phyloP scores from a whole-genome alignment of 345 rosid species.

The Angophora floribunda region DNA sequence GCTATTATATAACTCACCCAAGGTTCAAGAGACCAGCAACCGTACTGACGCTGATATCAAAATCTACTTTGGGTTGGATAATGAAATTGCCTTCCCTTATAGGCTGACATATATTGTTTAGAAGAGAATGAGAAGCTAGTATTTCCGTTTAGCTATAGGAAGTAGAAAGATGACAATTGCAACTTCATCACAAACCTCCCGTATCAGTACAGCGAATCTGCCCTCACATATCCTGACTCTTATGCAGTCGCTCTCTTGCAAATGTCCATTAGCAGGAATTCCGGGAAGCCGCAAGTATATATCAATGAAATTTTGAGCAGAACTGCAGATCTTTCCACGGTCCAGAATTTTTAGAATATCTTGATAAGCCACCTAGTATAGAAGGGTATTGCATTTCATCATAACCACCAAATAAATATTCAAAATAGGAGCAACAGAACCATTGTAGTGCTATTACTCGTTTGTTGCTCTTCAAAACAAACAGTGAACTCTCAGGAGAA shows the following conservation, averaged over 20 bases:
- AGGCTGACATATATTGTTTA: conserved; percentile 44
- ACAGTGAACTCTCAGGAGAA: conserved; percentile 98
- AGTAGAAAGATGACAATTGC: not conserved
- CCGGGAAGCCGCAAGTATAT: conserved; percentile 87
- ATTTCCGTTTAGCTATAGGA: not conserved
- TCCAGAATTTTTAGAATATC: conserved; percentile 89
- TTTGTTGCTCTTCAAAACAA: conserved; percentile 90
- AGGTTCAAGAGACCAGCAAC: conserved; percentile 98
- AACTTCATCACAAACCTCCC: conserved; percentile 58
- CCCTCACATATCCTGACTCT: conserved; percentile 99
- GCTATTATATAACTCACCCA: conserved; percentile 50
- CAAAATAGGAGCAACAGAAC: not conserved
- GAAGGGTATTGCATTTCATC: not conserved
- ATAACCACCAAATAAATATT: not conserved
- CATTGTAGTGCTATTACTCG: conserved; percentile 39
- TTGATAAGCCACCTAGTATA: conserved; percentile 68
- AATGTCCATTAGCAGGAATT: conserved; percentile 69
- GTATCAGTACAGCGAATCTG: conserved; percentile 91
- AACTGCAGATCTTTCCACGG: conserved; percentile 70
- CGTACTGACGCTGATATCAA: conserved; percentile 93
- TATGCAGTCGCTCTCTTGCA: conserved; percentile 91
- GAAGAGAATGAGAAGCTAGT: not conserved
- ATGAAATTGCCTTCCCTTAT: conserved; percentile 98
- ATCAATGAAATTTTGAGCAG: conserved; percentile 91
- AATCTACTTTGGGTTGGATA: conserved; percentile 99